Base-by-base conservation (phyloP, 2,329 filamentous ascomycete species). In the Fusarium hostae region DNA sequence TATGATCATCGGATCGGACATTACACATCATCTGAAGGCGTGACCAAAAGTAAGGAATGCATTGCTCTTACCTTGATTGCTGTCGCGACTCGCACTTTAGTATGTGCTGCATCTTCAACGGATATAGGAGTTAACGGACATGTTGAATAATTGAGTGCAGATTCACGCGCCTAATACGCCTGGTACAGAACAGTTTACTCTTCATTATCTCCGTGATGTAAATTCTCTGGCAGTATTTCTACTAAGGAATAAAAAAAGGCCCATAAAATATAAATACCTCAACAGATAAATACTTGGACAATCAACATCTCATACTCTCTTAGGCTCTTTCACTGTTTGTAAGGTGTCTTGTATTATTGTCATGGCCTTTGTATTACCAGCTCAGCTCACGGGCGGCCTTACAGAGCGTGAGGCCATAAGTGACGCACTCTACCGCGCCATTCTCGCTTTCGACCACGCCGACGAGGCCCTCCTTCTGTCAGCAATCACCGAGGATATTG, bases 141-240 rank as follows among this genome's bases (percentile, higher is more conserved):
- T 24, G 5, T 11, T 43, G 9, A 2, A 6, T 5, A 6, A 24
- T 13, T 16, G 6, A 6, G 40, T 43, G 40, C 22, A 43, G 22
- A 43, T 24, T 43, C 13, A 24, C 22, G 9, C 10, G 8, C 22
- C 3, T 11, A n/a, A 40, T 7, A 40, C n/a, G 20, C 11, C 11
- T 40, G 20, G 20, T n/a, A 18, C 10, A 10, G 4, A 44, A 24
- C 15, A 43, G 15, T 24, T 3, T 4, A 16, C n/a, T 24, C 13
- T 22, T 41, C 5, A 0, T n/a, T 11, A 12, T 11, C 41, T 44
- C 6, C 2, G 7, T 18, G 4, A 2, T 12, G 5, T 26, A 5
- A 5, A n/a, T n/a, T n/a, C n/a, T n/a, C n/a, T n/a, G n/a, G n/a
- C n/a, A n/a, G n/a, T n/a, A n/a, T n/a, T 26, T 26, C 41, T 18